These are phyloP conservation scores for Apiotrichum siamense DNA, from an alignment of 1,284 basidiomycete species.

Conservation along the genomic window DNA sequence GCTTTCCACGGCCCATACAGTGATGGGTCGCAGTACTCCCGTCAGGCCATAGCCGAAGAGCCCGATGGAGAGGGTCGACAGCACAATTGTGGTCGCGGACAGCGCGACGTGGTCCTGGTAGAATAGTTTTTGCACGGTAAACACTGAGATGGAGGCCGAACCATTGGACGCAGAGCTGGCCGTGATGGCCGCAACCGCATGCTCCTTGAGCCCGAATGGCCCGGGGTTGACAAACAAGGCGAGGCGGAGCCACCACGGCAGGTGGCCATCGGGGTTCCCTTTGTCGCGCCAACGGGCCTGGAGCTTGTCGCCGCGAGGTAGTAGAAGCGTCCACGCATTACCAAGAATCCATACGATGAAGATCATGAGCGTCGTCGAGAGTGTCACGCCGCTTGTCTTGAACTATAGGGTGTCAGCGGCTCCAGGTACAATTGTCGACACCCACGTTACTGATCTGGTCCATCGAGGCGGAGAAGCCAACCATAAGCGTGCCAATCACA, in stretches of 20 bases:
- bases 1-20: constrained; percentile 26
- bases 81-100: constrained; percentile 57
- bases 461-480: constrained; percentile 54
- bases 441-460: constrained; percentile 19
- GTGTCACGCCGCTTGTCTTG: too few species aligned
- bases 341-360: constrained; percentile 57
- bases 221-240: constrained; percentile 57
- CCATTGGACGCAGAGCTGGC: constrained; percentile 57
- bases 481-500: constrained; percentile 56
- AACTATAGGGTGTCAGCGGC: constrained; percentile 45
- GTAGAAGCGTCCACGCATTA: constrained; percentile 50
- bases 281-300: constrained; percentile 44
- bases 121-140: constrained; percentile 57
- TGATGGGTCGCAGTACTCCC: constrained; percentile 36
- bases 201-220: constrained; percentile 57
- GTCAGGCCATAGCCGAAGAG: constrained; percentile 60
- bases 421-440: not conserved
- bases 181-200: constrained; percentile 58
- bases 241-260: constrained; percentile 18
- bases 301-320: constrained; percentile 47
- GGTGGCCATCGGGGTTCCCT: too few species aligned
- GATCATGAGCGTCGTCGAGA: constrained; percentile 60
- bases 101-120: constrained; percentile 56
- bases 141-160: constrained; percentile 55
- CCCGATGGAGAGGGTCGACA: constrained; percentile 61